Evolutionary conservation across 345 rosid genomes (phyloP).

Genomic region (Ceriops zippeliana): DNA sequence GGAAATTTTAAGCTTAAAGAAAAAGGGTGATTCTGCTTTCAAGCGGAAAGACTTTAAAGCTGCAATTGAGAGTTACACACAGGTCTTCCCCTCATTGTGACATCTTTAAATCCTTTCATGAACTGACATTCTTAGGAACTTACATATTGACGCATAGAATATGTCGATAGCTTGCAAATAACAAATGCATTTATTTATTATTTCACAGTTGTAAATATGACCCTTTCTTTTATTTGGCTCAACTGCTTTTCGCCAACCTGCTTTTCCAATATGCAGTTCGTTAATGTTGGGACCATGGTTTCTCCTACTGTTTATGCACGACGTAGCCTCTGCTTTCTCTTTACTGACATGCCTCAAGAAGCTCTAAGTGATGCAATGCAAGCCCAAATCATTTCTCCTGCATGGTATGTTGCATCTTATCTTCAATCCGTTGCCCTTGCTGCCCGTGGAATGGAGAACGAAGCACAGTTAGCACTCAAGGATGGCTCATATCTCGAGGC

Average conservation of each 20-base stretch:
- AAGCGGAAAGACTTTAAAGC: slow-evolving; percentile 62
- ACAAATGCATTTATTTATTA: not conserved
- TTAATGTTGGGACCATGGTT: not conserved
- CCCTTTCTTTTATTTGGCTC: not conserved
- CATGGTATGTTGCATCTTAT: not conserved
- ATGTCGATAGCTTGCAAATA: not conserved
- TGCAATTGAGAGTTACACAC: slow-evolving; percentile 74
- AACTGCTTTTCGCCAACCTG: not conserved
- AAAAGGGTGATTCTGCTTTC: slow-evolving; percentile 86
- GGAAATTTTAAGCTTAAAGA: slow-evolving; percentile 77
- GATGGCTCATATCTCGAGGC: slow-evolving; percentile 45
- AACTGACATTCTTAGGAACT: no score
- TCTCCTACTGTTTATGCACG: not conserved
- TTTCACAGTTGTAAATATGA: not conserved
- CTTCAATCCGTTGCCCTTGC: not conserved
- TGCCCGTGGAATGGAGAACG: not conserved
- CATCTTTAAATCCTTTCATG: no score
- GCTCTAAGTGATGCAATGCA: slow-evolving; percentile 1
- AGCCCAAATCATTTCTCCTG: not conserved
- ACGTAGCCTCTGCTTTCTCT: not conserved
- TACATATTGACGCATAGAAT: not conserved
- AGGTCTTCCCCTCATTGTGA: slow-evolving; percentile 36
- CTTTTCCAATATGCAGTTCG: not conserved
- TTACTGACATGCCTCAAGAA: not conserved
- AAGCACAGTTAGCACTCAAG: not conserved